Evolutionary conservation across 495 filamentous ascomycete species (phyloP).

Genomic region (Aspergillus egyptiacus): DNA sequence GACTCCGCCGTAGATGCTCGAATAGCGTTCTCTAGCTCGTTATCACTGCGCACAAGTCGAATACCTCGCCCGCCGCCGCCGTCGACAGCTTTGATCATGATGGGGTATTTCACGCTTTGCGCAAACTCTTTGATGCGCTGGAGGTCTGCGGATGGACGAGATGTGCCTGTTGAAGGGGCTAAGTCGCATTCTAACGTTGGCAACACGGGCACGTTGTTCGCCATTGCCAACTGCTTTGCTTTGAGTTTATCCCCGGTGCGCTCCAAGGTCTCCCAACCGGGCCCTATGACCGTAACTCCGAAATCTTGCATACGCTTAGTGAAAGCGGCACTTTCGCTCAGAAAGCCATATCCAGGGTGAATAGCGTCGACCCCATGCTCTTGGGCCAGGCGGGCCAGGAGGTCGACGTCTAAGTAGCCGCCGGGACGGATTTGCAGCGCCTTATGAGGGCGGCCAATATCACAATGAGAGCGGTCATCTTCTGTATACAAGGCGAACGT

Average conservation of each 20-base stretch:
- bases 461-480: slow-evolving; percentile 48
- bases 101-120: slow-evolving; percentile 41
- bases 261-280: slow-evolving; percentile 44
- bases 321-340: slow-evolving; percentile 54
- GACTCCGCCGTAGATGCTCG: slow-evolving; percentile 43
- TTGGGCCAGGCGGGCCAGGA: slow-evolving; percentile 40
- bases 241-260: slow-evolving; percentile 53
- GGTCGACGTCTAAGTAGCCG: slow-evolving; percentile 46
- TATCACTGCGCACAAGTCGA: slow-evolving; percentile 31
- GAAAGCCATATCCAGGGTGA: slow-evolving; percentile 59
- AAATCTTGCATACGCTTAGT: slow-evolving; percentile 45
- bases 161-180: neutral
- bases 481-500: slow-evolving; percentile 49
- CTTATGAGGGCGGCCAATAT: slow-evolving; percentile 40
- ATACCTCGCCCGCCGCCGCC: slow-evolving; percentile 51
- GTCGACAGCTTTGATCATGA: slow-evolving; percentile 53
- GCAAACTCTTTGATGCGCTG: slow-evolving; percentile 41
- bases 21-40: slow-evolving; percentile 38
- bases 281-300: slow-evolving; percentile 47
- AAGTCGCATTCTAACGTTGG: slow-evolving; percentile 31
- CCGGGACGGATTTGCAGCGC: slow-evolving; percentile 43
- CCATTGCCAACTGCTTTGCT: slow-evolving; percentile 47
- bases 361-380: slow-evolving; percentile 50
- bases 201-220: slow-evolving; percentile 50
- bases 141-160: slow-evolving; percentile 34